Percentiles rank a stretch among this genome's conserved stretches.
These are phyloP conservation scores for Lactifluus piperatus DNA, from an alignment of 768 basidiomycete genomes.

Conservation along the genomic window DNA sequence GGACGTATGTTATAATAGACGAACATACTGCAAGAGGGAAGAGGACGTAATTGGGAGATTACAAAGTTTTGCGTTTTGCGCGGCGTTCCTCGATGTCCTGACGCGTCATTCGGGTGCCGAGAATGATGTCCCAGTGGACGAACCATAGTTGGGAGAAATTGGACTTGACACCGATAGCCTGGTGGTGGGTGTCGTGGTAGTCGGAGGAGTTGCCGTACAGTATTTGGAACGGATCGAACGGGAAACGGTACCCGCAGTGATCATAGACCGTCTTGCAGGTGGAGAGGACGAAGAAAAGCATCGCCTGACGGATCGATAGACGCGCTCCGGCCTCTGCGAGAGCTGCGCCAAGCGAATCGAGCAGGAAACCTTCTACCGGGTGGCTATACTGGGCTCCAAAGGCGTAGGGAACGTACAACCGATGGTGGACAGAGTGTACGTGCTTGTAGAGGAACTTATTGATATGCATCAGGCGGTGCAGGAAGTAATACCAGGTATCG, in stretches of 20 bases:
- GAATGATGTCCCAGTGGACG: conserved; percentile 82
- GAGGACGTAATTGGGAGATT: background rate
- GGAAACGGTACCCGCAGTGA: conserved; percentile 85
- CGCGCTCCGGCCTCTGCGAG: conserved; percentile 61
- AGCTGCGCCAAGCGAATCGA: conserved; percentile 76
- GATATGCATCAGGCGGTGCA: conserved; percentile 86
- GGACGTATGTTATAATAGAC: background rate
- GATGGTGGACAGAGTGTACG: conserved; percentile 90
- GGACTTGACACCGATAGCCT: conserved; percentile 84
- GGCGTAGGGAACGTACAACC: conserved; percentile 94
- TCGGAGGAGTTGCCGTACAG: conserved; percentile 85
- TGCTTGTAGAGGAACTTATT: conserved; percentile 88
- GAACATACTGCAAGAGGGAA: no score
- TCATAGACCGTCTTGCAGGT: conserved; percentile 93
- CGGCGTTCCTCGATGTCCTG: conserved; percentile 48
- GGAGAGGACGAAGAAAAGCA: conserved; percentile 73
- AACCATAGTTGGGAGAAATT: conserved; percentile 98
- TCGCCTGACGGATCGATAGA: conserved; percentile 76
- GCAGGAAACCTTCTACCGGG: conserved; percentile 85
- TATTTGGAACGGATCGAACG: conserved; percentile 87
- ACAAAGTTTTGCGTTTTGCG: conserved; percentile 6
- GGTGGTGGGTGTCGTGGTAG: conserved; percentile 98
- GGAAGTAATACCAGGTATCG: conserved; percentile 98
- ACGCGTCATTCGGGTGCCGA: conserved; percentile 80
- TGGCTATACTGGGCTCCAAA: conserved; percentile 98